Evolutionary conservation across 2,329 filamentous ascomycete genomes (phyloP).

Genomic region (Diaporthe batatas): DNA sequence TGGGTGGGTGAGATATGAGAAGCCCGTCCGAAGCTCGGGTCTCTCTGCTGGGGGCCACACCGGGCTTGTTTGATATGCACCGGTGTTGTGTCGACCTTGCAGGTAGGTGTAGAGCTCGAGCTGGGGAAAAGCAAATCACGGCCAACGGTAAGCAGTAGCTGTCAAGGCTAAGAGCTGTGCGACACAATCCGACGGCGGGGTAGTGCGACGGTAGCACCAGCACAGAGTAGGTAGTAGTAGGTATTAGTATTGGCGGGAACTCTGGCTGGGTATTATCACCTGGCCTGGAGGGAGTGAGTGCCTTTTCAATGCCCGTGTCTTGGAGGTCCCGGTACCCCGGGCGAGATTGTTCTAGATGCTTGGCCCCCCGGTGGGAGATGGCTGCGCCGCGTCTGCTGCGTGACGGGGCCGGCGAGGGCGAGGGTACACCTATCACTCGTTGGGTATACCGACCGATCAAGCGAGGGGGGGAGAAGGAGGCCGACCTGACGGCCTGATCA

Average conservation of each 20-base stretch:
- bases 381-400: neutral
- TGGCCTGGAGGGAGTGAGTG: neutral
- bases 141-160: constrained; percentile 7
- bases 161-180: constrained; percentile 5
- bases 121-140: neutral
- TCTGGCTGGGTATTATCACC: neutral
- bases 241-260: neutral
- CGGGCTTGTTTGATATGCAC: constrained; percentile 11
- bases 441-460: neutral
- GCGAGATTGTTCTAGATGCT: constrained; percentile 37
- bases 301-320: constrained; percentile 17
- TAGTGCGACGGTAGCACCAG: constrained; percentile 1
- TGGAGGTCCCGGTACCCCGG: constrained; percentile 6
- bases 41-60: neutral
- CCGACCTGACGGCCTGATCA: constrained; percentile 11
- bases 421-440: constrained; percentile 29
- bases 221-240: neutral
- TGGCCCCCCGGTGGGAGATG: neutral
- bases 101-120: neutral
- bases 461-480: too few species aligned
- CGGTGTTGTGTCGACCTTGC: constrained; percentile 32
- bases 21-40: neutral
- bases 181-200: constrained; percentile 14
- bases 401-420: constrained; percentile 15
- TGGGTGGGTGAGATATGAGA: neutral